Percentiles rank a stretch among this genome's conserved stretches.
These are phyloP conservation scores for Beauveria pseudobassiana DNA, from an alignment of 2,329 filamentous ascomycete species.

Conservation along the genomic window DNA sequence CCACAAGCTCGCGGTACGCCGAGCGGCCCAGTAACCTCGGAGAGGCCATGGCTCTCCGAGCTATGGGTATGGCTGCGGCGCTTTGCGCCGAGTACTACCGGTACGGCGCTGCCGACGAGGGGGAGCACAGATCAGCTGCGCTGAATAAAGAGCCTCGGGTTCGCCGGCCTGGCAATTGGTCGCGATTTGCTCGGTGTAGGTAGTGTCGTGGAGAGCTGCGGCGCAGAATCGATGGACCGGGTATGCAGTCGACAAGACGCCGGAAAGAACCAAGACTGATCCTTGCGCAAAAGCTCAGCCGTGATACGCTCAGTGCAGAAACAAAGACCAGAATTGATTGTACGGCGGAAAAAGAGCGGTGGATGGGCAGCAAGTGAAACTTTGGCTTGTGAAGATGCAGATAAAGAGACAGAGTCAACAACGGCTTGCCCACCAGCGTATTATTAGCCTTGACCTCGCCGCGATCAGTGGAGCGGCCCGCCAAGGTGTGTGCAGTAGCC, in stretches of 20 bases:
- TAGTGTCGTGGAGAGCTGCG: not conserved
- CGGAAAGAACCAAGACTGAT: not conserved
- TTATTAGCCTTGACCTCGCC: not conserved
- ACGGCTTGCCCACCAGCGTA: not conserved
- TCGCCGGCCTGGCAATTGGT: not conserved
- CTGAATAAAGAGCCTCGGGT: not conserved
- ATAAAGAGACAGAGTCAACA: constrained; percentile 10
- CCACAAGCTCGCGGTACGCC: constrained; percentile 19
- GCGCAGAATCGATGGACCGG: not conserved
- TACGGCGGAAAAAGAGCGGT: constrained; percentile 8
- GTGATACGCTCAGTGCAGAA: not conserved
- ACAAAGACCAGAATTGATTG: not conserved
- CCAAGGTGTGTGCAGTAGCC: not conserved
- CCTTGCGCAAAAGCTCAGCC: not conserved
- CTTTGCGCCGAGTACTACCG: not conserved
- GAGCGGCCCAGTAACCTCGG: constrained; percentile 22
- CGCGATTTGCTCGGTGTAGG: not conserved
- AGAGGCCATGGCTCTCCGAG: constrained; percentile 18
- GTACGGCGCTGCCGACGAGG: not conserved
- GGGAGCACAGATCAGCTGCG: not conserved
- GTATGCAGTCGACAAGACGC: not conserved
- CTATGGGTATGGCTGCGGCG: constrained; percentile 3
- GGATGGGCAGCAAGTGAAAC: constrained; percentile 7
- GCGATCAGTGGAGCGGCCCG: constrained; percentile 3
- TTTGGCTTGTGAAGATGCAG: constrained; percentile 8